Base-by-base conservation (phyloP, 139 green algal species). In the Auxenochlorella protothecoides region DNA sequence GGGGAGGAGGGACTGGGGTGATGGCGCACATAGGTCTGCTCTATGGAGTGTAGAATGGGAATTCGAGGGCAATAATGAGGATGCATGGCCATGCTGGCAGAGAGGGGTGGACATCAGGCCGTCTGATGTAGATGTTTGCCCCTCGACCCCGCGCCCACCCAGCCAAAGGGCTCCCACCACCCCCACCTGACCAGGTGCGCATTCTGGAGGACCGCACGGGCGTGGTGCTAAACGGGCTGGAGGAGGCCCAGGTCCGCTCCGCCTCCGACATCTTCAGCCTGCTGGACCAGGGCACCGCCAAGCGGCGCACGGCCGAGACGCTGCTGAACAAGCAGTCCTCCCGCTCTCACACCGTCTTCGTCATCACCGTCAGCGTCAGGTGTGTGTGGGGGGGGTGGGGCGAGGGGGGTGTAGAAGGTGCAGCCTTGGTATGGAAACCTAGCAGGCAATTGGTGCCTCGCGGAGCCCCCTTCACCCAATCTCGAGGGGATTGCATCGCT, bases 281-380 rank as follows among this genome's bases (percentile, higher is more conserved):
- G 68, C 80, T 99, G 61, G 92, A 97, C 69, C 83, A 89, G 3
- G 95, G 95, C 55, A 90, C 83, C 2, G 85, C 88, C 67, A 92
- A 93, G 79, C 85, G 95, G 4, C 77, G 87, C 62, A 99, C 91
- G 4, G 95, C 91, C 0, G 95, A 93, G 83, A 99, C 95, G 27
- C 78, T 95, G 77, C 86, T 99, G 55, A 99, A 99, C 89, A 96
- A 97, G 80, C 86, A 96, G 76, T 98, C 92, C 59, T 92, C 83
- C 70, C 92, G 95, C 63, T 97, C 89, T 51, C 95, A 99, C 84
- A 87, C 76, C 56, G 87, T 97, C 8, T 96, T 96, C 75, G 90
- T 85, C 44, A 87, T 97, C 76, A 96, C 87, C 2, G 91, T 94
- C 68, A 86, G 92, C 80, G 87, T 91, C 68, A 77, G 78, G 67